Evolutionary conservation across 768 basidiomycete species (phyloP).

Genomic region (Mycena indigotica): DNA sequence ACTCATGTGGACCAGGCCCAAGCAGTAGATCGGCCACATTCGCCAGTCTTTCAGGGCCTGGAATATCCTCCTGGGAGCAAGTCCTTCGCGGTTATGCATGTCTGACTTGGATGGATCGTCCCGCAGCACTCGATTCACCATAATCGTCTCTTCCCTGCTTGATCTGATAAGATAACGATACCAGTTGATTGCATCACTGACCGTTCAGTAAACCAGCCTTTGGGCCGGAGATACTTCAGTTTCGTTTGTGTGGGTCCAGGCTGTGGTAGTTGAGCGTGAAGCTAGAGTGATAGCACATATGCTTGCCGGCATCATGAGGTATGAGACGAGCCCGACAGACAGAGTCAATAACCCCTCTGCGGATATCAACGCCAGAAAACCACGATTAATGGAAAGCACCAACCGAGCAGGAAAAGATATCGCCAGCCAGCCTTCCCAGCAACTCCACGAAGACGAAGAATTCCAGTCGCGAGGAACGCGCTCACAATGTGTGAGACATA

Average conservation of each 20-base stretch:
- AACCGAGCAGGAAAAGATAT: constrained; percentile 56
- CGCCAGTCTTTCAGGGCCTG: constrained; percentile 58
- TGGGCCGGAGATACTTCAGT: constrained; percentile 53
- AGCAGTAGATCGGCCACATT: constrained; percentile 66
- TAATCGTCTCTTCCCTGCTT: constrained; percentile 59
- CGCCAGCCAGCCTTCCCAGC: constrained; percentile 58
- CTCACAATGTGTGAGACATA: constrained; percentile 56
- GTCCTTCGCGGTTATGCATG: constrained; percentile 75
- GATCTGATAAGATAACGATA: neutral
- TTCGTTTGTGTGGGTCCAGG: constrained; percentile 67
- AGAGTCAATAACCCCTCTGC: constrained; percentile 15
- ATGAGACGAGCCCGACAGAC: constrained; percentile 5
- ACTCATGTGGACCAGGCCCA: constrained; percentile 59
- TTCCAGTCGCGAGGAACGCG: constrained; percentile 67
- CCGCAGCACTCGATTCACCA: constrained; percentile 63
- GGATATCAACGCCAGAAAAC: neutral
- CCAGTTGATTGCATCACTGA: constrained; percentile 24
- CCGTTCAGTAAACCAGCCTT: constrained; percentile 69
- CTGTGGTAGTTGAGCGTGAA: constrained; percentile 59
- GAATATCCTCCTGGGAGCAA: constrained; percentile 51
- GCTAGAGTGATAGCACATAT: constrained; percentile 46
- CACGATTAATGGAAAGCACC: neutral
- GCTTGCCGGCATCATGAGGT: constrained; percentile 36
- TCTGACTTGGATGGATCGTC: constrained; percentile 68
- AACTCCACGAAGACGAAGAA: constrained; percentile 55